A percentile compares a stretch with the other conserved stretches of the same genome.
phyloP scores from a whole-genome alignment of 306 rosid genomes.

The Vigna angularis region DNA sequence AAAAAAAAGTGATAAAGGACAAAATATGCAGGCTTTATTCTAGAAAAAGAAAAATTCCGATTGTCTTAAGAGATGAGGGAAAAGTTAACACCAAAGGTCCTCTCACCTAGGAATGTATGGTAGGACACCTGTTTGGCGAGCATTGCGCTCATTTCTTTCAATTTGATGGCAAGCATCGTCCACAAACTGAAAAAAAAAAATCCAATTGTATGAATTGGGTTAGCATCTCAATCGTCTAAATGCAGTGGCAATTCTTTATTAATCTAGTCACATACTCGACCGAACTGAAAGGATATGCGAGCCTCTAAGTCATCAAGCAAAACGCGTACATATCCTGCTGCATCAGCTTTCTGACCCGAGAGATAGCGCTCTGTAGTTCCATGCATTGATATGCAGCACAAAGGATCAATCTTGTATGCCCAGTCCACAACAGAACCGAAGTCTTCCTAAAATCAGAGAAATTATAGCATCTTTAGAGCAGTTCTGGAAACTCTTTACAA shows the following conservation, averaged over 20 bases:
- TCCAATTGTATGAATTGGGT: conserved; percentile 36
- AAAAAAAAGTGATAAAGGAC: neutral
- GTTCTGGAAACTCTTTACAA: conserved; percentile 18
- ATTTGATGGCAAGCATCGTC: conserved; percentile 96
- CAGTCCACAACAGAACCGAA: conserved; percentile 90
- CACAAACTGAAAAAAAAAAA: conserved; percentile 67
- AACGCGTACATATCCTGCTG: conserved; percentile 92
- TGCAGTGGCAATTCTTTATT: conserved; percentile 29
- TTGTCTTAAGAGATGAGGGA: conserved; percentile 23
- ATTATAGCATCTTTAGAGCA: conserved; percentile 27
- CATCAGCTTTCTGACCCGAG: conserved; percentile 90
- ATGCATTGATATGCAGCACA: conserved; percentile 97
- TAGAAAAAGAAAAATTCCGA: neutral
- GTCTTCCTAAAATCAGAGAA: conserved; percentile 79
- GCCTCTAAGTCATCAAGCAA: conserved; percentile 90
- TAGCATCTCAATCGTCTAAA: conserved; percentile 42
- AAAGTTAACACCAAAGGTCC: conserved; percentile 34
- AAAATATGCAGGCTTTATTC: conserved; percentile 2
- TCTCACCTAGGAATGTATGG: conserved; percentile 88
- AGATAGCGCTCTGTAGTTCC: conserved; percentile 96
- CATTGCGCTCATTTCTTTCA: conserved; percentile 90
- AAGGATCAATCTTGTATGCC: conserved; percentile 96
- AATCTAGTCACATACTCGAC: conserved; percentile 68
- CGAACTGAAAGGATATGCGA: conserved; percentile 78
- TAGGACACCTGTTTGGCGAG: conserved; percentile 79